Percentiles rank a stretch among this genome's conserved stretches.
These are phyloP conservation scores for Bipolaris zeicola DNA, from an alignment of 2,329 filamentous ascomycete species.

Conservation along the genomic window DNA sequence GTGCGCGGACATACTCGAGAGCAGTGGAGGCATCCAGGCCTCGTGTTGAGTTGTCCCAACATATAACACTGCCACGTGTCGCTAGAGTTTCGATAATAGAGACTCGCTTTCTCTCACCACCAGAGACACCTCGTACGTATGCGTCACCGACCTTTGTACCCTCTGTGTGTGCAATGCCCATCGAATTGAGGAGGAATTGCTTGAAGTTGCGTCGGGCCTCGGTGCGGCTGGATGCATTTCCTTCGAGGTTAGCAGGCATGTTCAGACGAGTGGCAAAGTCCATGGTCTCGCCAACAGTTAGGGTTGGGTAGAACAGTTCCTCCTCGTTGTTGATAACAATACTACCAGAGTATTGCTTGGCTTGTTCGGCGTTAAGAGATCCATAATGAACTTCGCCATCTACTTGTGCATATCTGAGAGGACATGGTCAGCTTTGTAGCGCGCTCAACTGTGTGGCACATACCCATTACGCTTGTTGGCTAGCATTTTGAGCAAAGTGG, in stretches of 20 bases:
- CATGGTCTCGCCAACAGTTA: conserved; percentile 59
- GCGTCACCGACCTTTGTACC: conserved; percentile 72
- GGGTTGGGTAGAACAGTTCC: conserved; percentile 58
- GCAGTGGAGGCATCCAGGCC: conserved; percentile 48
- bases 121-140: conserved; percentile 69
- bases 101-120: conserved; percentile 71
- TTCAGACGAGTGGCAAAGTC: conserved; percentile 64
- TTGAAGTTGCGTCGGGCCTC: conserved; percentile 56
- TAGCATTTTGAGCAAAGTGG: conserved; percentile 73
- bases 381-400: conserved; percentile 58
- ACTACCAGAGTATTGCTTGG: conserved; percentile 76
- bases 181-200: conserved; percentile 59
- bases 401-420: conserved; percentile 61
- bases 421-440: conserved; percentile 32
- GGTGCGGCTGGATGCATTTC: conserved; percentile 51
- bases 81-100: conserved; percentile 70
- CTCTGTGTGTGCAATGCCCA: conserved; percentile 57
- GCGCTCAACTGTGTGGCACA: conserved; percentile 13
- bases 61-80: conserved; percentile 62
- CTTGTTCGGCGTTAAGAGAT: conserved; percentile 72
- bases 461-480: conserved; percentile 60
- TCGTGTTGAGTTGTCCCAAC: conserved; percentile 54
- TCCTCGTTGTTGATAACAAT: conserved; percentile 69
- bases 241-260: conserved; percentile 61
- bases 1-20: conserved; percentile 61